Conservation (phyloP, 306 rosid species). For the Malus fusca region DNA sequence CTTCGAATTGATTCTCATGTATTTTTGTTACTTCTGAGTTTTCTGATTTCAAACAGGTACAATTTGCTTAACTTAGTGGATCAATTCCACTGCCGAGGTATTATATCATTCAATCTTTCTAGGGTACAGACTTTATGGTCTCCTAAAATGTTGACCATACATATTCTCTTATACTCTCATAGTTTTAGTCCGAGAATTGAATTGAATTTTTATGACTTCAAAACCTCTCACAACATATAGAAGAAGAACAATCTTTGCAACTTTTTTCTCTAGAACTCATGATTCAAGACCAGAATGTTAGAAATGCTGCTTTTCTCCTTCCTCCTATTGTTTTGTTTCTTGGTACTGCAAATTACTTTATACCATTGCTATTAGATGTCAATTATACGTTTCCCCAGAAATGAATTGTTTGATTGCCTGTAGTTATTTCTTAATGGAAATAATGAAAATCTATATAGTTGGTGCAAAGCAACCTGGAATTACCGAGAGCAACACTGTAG, state of each 20-base stretch:
- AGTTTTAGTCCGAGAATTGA: slow-evolving; percentile 6
- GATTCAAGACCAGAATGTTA: slow-evolving; percentile 60
- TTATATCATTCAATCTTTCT: no score
- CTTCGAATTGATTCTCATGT: no score
- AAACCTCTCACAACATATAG: slow-evolving; percentile 65
- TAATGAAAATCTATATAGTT: background rate
- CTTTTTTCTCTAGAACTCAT: slow-evolving; percentile 74
- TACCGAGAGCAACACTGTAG: no score
- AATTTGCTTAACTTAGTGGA: no score
- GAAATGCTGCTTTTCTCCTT: slow-evolving; percentile 54
- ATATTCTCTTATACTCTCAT: slow-evolving; percentile 8
- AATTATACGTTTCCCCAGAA: slow-evolving; percentile 39
- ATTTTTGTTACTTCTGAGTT: no score
- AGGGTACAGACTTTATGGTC: no score
- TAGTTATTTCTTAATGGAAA: background rate
- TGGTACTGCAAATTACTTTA: slow-evolving; percentile 82
- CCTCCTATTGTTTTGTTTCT: slow-evolving; percentile 68
- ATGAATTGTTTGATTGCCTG: background rate
- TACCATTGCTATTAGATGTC: slow-evolving; percentile 51
- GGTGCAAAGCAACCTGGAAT: no score
- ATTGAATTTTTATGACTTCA: slow-evolving; percentile 12
- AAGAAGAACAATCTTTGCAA: slow-evolving; percentile 70
- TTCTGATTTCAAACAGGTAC: no score
- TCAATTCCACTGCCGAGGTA: no score
- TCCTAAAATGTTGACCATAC: no score